phyloP scores from a whole-genome alignment of 2,329 filamentous ascomycete species.

The Claviceps sorghi region DNA sequence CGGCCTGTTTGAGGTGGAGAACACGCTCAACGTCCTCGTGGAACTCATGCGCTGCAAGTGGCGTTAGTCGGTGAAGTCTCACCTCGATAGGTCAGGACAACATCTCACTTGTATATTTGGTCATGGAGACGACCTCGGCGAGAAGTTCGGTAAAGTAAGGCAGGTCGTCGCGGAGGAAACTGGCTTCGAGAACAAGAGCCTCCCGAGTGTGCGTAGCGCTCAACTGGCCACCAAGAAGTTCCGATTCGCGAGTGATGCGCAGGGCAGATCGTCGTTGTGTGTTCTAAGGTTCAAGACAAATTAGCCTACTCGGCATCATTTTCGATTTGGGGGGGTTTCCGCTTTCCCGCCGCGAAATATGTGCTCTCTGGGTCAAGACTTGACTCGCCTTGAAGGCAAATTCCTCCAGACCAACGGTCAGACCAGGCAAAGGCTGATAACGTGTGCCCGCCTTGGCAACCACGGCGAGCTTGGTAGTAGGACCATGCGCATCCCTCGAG shows the following conservation, averaged over 20 bases:
- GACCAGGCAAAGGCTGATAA: constrained; percentile 78
- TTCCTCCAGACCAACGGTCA: constrained; percentile 79
- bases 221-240: constrained; percentile 88
- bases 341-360: neutral
- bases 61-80: neutral
- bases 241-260: constrained; percentile 85
- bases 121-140: constrained; percentile 76
- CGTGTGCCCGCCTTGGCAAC: constrained; percentile 90
- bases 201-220: constrained; percentile 80
- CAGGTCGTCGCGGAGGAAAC: constrained; percentile 88
- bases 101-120: constrained; percentile 63
- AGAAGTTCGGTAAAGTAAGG: constrained; percentile 96
- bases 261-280: constrained; percentile 79
- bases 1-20: constrained; percentile 65
- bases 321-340: neutral
- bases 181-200: constrained; percentile 81
- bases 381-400: constrained; percentile 83
- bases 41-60: constrained; percentile 62
- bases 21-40: constrained; percentile 71
- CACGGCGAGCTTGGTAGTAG: constrained; percentile 79
- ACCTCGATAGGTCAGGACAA: constrained; percentile 7
- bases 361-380: constrained; percentile 5
- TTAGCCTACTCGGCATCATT: constrained; percentile 26
- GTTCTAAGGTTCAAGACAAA: constrained; percentile 42
- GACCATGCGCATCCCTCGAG: constrained; percentile 74